Evolutionary conservation across 306 rosid species (phyloP).

Genomic region (Hippophae rhamnoides): DNA sequence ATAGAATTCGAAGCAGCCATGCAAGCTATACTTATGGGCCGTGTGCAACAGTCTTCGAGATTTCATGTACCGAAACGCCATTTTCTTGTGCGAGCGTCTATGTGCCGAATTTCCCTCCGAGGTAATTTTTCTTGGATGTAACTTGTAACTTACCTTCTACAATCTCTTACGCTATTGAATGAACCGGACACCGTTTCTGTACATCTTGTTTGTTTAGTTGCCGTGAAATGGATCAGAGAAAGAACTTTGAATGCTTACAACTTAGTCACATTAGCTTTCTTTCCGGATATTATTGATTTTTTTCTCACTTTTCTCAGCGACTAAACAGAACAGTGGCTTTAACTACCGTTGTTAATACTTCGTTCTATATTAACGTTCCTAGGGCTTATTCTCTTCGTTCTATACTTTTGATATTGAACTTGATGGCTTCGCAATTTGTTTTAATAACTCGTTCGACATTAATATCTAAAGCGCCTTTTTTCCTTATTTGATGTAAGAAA

Average conservation of each 20-base stretch:
- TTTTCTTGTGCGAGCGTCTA: slow-evolving; percentile 85
- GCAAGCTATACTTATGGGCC: slow-evolving; percentile 72
- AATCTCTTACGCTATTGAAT: not conserved
- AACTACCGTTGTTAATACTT: too few relatives aligned
- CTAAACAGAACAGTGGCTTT: too few relatives aligned
- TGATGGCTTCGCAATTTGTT: not conserved
- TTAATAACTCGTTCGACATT: not conserved
- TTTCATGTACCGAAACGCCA: slow-evolving; percentile 73
- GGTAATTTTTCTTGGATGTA: slow-evolving; percentile 22
- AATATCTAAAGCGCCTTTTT: not conserved
- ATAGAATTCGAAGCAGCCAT: slow-evolving; percentile 32
- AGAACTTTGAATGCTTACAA: not conserved
- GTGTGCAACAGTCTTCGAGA: slow-evolving; percentile 73
- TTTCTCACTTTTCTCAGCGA: not conserved
- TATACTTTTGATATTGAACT: not conserved
- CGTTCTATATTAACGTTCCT: too few relatives aligned
- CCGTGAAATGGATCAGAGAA: slow-evolving; percentile 8
- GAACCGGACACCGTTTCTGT: not conserved
- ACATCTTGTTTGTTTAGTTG: slow-evolving; percentile 9
- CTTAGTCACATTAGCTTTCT: too few relatives aligned
- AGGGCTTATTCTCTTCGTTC: too few relatives aligned
- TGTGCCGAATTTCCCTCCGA: slow-evolving; percentile 81
- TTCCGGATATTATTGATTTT: not conserved
- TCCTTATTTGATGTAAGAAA: not conserved
- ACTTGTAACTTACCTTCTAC: not conserved